Evolutionary conservation across 2,329 filamentous ascomycete species (phyloP).

Genomic region (Colletotrichum abscissum): DNA sequence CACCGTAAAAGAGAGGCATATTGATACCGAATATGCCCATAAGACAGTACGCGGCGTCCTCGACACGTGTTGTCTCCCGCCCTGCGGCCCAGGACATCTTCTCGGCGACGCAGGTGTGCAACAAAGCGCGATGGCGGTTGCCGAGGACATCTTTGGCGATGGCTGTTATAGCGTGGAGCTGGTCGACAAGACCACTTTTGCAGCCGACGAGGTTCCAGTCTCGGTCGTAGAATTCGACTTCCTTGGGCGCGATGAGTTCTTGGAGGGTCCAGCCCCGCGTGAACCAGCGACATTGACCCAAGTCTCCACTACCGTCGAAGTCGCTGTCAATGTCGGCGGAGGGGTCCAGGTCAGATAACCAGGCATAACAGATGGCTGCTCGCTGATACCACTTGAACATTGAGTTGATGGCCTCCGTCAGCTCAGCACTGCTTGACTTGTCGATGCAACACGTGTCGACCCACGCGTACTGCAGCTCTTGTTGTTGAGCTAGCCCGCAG

Average conservation of each 20-base stretch:
- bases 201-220: background rate
- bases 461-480: slow-evolving; percentile 34
- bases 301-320: background rate
- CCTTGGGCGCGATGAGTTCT: background rate
- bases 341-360: slow-evolving; percentile 10
- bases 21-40: slow-evolving; percentile 42
- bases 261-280: slow-evolving; percentile 7
- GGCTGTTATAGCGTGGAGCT: background rate
- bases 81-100: slow-evolving; percentile 43
- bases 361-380: slow-evolving; percentile 36
- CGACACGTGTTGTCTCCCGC: slow-evolving; percentile 35
- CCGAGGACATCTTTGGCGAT: background rate
- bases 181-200: background rate
- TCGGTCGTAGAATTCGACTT: background rate
- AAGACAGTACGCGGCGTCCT: slow-evolving; percentile 42
- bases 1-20: slow-evolving; percentile 42
- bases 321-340: background rate
- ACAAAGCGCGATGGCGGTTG: slow-evolving; percentile 10
- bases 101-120: slow-evolving; percentile 33
- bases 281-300: background rate
- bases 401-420: slow-evolving; percentile 38
- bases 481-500: slow-evolving; percentile 5
- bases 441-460: slow-evolving; percentile 42
- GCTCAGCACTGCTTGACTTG: slow-evolving; percentile 39
- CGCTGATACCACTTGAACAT: slow-evolving; percentile 38